Conservation (phyloP, 805 yeast species). For the Peterozyma toletana region DNA sequence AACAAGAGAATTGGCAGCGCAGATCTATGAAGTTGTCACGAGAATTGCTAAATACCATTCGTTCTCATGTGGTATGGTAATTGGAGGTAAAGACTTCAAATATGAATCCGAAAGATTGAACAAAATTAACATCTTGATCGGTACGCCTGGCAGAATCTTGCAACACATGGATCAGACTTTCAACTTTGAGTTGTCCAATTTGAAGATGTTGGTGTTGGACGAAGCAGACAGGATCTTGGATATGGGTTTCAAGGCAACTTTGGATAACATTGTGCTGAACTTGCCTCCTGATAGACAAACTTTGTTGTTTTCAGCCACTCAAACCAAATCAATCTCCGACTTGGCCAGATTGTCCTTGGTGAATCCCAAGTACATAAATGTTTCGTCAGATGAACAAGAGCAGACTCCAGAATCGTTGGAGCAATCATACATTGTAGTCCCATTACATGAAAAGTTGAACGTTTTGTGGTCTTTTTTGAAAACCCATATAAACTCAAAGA, state of each 20-base stretch:
- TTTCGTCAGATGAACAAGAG: conserved; percentile 17
- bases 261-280: conserved; percentile 74
- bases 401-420: conserved; percentile 76
- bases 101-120: conserved; percentile 77
- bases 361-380: conserved; percentile 54
- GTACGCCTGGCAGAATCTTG: conserved; percentile 86
- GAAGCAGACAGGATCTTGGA: conserved; percentile 92
- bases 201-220: conserved; percentile 76
- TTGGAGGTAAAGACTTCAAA: conserved; percentile 87
- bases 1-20: conserved; percentile 86
- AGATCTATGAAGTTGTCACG: conserved; percentile 80
- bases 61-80: conserved; percentile 84
- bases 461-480: conserved; percentile 80
- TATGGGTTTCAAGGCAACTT: conserved; percentile 83
- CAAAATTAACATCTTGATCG: conserved; percentile 73
- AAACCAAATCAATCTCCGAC: conserved; percentile 74
- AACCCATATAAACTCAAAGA: conserved; percentile 72
- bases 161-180: conserved; percentile 90
- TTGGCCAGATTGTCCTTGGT: conserved; percentile 72
- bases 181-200: conserved; percentile 64
- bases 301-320: conserved; percentile 81
- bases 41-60: conserved; percentile 69
- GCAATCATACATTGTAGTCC: conserved; percentile 71
- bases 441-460: conserved; percentile 76
- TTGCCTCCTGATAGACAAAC: conserved; percentile 82